A percentile compares a stretch with the other conserved stretches of the same genome.
Conservation (phyloP, 2,329 filamentous ascomycete genomes). For the Pseudocercospora eumusae region DNA sequence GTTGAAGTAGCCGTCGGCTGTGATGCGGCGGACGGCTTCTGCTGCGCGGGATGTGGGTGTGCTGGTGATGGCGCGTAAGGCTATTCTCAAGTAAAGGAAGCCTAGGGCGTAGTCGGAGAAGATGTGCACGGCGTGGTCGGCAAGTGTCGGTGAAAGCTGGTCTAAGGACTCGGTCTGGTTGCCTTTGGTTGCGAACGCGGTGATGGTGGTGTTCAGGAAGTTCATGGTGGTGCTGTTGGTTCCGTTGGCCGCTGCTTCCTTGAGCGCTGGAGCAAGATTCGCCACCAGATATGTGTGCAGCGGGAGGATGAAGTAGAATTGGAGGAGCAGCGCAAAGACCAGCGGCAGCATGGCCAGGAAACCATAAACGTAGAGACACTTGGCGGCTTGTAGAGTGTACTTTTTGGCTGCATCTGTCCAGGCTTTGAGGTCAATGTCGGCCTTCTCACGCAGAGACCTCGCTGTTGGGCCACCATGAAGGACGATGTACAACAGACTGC, state of each 20-base stretch:
- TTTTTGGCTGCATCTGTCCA: constrained; percentile 31
- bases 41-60: constrained; percentile 71
- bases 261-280: constrained; percentile 15
- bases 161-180: constrained; percentile 10
- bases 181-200: constrained; percentile 1
- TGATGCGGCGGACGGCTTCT: constrained; percentile 70
- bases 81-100: constrained; percentile 83
- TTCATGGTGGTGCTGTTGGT: not conserved
- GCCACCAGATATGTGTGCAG: constrained; percentile 71
- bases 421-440: constrained; percentile 27
- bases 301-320: constrained; percentile 86
- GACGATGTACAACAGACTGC: constrained; percentile 62
- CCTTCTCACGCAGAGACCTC: constrained; percentile 23
- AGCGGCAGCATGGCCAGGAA: constrained; percentile 79
- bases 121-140: constrained; percentile 73
- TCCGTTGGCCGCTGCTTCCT: constrained; percentile 24
- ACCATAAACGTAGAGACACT: constrained; percentile 72
- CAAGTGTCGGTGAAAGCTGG: constrained; percentile 29
- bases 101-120: constrained; percentile 95
- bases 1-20: constrained; percentile 69
- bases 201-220: constrained; percentile 12
- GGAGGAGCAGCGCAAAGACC: constrained; percentile 74
- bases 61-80: constrained; percentile 67
- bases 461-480: constrained; percentile 27
- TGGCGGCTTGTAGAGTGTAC: constrained; percentile 43